These are phyloP conservation scores for Tuber melanosporum DNA, from an alignment of 495 filamentous ascomycete genomes.

Conservation along the genomic window DNA sequence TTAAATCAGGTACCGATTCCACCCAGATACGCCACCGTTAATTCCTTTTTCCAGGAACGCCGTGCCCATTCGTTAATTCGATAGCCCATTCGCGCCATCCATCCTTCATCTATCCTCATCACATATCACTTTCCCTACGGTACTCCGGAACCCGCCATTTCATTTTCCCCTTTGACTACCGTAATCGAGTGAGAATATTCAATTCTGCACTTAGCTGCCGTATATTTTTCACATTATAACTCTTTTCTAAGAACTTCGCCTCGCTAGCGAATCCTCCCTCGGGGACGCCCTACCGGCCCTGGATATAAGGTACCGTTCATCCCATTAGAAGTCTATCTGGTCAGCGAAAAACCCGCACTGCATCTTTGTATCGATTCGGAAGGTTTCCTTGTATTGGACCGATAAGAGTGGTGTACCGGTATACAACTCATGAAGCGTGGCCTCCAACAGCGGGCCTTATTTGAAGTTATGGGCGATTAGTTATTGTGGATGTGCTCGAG, in stretches of 20 bases:
- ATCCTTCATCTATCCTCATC: background rate
- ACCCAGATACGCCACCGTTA: background rate
- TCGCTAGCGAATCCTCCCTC: background rate
- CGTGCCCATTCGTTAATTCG: background rate
- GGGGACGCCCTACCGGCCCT: background rate
- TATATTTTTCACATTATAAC: background rate
- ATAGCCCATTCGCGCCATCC: background rate
- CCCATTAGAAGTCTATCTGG: background rate
- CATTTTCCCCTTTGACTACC: background rate
- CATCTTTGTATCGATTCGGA: background rate
- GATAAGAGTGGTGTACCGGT: background rate
- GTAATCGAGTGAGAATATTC: slow-evolving; percentile 4
- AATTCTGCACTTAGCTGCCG: background rate
- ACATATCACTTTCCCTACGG: background rate
- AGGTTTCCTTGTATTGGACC: background rate
- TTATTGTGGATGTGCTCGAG: background rate
- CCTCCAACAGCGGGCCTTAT: background rate
- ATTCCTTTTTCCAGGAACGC: slow-evolving; percentile 2
- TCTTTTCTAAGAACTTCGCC: background rate
- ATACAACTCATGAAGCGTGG: background rate
- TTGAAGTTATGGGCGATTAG: background rate
- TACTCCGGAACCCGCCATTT: background rate
- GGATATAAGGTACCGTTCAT: background rate
- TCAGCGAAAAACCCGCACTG: slow-evolving; percentile 2
- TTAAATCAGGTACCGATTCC: background rate